phyloP scores from a whole-genome alignment of 164 flowering plant genomes.

The Stephania cephalantha region DNA sequence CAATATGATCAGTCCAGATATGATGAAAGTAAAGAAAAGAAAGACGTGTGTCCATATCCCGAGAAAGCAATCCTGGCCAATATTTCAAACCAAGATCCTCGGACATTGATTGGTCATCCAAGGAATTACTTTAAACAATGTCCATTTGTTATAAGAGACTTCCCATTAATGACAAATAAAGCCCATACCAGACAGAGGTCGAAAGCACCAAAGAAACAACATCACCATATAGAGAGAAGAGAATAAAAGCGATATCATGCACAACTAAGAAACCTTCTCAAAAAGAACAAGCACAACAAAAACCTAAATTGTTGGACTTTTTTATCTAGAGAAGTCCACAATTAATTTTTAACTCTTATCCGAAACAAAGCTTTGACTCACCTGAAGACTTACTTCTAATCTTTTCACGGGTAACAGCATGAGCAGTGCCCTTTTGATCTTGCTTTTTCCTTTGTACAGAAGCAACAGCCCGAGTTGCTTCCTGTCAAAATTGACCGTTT shows the following conservation, averaged over 20 bases:
- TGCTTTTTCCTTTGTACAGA: conserved; percentile 61
- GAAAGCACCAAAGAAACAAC: too few relatives aligned
- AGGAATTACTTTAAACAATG: conserved; percentile 31
- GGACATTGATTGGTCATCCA: conserved; percentile 27
- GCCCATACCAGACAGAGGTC: too few relatives aligned
- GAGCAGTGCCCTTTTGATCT: conserved; percentile 38
- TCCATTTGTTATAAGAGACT: neutral
- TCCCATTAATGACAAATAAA: too few relatives aligned
- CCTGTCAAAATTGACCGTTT: conserved; percentile 31
- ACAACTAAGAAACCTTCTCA: too few relatives aligned
- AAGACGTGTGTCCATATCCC: too few relatives aligned
- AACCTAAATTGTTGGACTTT: too few relatives aligned
- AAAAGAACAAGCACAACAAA: too few relatives aligned
- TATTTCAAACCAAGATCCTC: conserved; percentile 26
- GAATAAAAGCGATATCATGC: too few relatives aligned
- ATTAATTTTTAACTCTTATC: conserved; percentile 1
- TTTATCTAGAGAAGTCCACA: too few relatives aligned
- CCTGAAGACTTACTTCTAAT: conserved; percentile 37
- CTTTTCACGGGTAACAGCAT: conserved; percentile 21
- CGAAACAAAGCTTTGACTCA: conserved; percentile 42
- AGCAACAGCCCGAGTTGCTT: conserved; percentile 80
- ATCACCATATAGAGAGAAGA: too few relatives aligned
- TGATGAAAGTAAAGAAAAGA: neutral
- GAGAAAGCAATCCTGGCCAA: conserved; percentile 8
- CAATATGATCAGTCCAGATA: neutral